phyloP scores from a whole-genome alignment of 768 basidiomycete genomes.

The Tricholoma terreum region DNA sequence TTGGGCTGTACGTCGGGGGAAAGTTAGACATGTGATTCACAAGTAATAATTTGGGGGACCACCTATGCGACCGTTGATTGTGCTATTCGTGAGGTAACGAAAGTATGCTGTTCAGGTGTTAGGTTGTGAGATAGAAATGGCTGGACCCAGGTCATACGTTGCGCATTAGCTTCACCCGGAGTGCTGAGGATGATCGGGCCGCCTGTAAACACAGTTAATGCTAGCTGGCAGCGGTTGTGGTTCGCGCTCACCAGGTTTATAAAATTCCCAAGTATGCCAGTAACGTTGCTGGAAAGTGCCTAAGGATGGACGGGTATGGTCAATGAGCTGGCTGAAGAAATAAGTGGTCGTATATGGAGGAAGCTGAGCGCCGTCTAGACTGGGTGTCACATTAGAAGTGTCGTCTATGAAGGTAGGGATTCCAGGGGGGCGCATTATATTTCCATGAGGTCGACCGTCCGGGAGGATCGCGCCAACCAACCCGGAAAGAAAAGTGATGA shows the following conservation, averaged over 20 bases:
- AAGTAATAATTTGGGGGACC: background rate
- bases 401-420: conserved; percentile 32
- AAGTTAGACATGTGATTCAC: background rate
- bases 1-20: conserved; percentile 39
- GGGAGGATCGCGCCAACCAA: conserved; percentile 23
- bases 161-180: conserved; percentile 63
- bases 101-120: conserved; percentile 31
- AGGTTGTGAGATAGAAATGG: conserved; percentile 4
- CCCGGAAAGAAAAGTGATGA: conserved; percentile 18
- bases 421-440: conserved; percentile 37
- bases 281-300: conserved; percentile 79
- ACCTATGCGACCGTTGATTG: conserved; percentile 60
- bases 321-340: conserved; percentile 56
- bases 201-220: conserved; percentile 26
- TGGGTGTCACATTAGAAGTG: conserved; percentile 33
- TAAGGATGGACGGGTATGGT: conserved; percentile 50
- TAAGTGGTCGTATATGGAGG: conserved; percentile 48
- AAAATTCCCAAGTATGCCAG: conserved; percentile 69
- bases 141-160: conserved; percentile 27
- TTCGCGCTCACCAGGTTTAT: conserved; percentile 41
- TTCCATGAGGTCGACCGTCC: conserved; percentile 42
- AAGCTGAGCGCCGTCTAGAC: conserved; percentile 40
- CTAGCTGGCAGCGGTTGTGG: background rate
- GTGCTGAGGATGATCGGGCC: conserved; percentile 64
- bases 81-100: conserved; percentile 61